Percentiles rank a stretch among this genome's conserved stretches.
These are phyloP conservation scores for Ceratocystis lukuohia DNA, from an alignment of 2,329 filamentous ascomycete species.

Conservation along the genomic window DNA sequence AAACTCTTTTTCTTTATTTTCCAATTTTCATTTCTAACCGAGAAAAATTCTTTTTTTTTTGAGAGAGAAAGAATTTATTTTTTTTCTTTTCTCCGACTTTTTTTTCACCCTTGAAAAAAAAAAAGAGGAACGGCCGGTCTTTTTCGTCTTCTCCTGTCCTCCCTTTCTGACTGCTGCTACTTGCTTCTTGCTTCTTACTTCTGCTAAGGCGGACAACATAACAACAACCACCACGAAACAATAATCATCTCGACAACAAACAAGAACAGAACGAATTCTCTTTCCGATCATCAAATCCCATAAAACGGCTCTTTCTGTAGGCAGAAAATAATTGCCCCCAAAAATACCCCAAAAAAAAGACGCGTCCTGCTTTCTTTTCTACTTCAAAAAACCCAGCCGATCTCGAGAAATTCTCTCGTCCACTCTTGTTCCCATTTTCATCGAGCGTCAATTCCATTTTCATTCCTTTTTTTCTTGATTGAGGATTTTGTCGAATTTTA, in stretches of 20 bases:
- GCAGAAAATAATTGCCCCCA: background rate
- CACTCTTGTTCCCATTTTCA: background rate
- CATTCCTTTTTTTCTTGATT: background rate
- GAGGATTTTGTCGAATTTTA: background rate
- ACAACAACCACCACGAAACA: background rate
- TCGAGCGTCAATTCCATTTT: background rate
- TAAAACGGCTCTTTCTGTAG: background rate
- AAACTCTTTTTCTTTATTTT: constrained; percentile 8
- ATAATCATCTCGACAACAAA: background rate
- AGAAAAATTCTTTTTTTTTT: background rate
- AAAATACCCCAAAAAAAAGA: background rate
- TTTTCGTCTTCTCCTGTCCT: background rate
- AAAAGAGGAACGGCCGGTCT: background rate
- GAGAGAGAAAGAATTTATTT: background rate
- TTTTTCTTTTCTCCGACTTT: constrained; percentile 7
- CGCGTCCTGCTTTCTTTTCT: constrained; percentile 5
- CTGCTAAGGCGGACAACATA: background rate
- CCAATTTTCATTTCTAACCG: constrained; percentile 7
- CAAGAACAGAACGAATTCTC: too few relatives aligned
- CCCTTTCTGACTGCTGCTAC: background rate
- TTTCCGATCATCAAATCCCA: background rate
- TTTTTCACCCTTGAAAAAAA: constrained; percentile 10
- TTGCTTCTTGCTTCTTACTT: background rate
- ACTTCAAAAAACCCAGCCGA: background rate
- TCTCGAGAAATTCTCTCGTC: constrained; percentile 4